Evolutionary conservation across 768 basidiomycete species (phyloP), one percentile per base, ranked within the genome.

Genomic region (Tephrocybe sp.): DNA sequence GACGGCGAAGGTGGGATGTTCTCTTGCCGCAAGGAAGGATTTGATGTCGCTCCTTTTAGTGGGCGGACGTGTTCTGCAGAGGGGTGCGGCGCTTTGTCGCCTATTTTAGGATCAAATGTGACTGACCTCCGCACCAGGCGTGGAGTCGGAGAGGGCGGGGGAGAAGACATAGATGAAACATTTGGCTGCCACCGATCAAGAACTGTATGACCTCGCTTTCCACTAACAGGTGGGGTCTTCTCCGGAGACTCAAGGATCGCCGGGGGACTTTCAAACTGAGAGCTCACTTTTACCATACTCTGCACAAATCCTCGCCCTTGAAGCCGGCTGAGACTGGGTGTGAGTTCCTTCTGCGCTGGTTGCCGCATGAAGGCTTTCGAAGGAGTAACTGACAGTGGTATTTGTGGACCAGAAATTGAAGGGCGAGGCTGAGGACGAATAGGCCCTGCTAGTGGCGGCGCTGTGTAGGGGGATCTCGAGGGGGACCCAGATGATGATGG

Each of bases 241-340:
- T 67, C 68, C n/a, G 67, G 53, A 19, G 63, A 58, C 42, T 52
- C 54, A 9, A 68, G 63, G 41, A 67, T 66, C 51, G 67, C 59
- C 0, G 77, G 64, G 39, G 75, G 66, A 15, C 65, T 69, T 51
- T 80, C 77, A 4, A 84, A 64, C 54, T 78, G 72, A 15, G 77
- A 71, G 57, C 81, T 89, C 39, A 76, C 84, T 65, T 86, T 84
- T 27, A 93, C 86, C 71, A 90, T 83, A 54, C 78, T 89, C 65
- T 89, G 86, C 2, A 93, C 91, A 61, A 93, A 92, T 4, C 91
- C 91, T 32, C 91, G 83, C 16, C 91, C 91, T 59, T 92, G 84
- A 15, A 93, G 68, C 52, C 89, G 73, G 53, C 87, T 92, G 26
- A 92, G 80, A 63, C 88, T 91, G 0, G 91, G 91, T 1, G 89